These are phyloP conservation scores for Pythium angustatum DNA, from an alignment of 352 stramenopile species.

Conservation along the genomic window DNA sequence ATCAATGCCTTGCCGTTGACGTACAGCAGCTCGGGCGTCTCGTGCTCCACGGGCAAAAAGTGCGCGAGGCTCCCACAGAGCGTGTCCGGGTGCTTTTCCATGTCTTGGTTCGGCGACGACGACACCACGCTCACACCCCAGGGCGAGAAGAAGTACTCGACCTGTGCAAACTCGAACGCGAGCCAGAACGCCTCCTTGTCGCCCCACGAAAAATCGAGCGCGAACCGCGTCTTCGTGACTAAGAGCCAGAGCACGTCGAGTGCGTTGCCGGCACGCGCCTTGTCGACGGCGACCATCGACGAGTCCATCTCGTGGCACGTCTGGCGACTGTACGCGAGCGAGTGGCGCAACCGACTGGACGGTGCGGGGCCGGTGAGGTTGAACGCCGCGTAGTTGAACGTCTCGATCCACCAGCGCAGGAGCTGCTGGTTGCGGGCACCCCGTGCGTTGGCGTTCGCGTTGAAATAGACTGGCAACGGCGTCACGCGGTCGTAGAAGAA, in stretches of 20 bases:
- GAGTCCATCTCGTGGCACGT: neutral
- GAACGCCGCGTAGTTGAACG: neutral
- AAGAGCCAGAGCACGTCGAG: too few relatives aligned
- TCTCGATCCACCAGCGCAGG: neutral
- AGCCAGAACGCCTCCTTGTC: too few relatives aligned
- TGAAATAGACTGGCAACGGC: neutral
- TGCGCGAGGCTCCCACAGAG: constrained; percentile 69
- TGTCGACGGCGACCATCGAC: too few relatives aligned
- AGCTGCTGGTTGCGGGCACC: neutral
- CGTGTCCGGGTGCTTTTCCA: constrained; percentile 49
- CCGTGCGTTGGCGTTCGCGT: neutral
- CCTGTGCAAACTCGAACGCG: too few relatives aligned
- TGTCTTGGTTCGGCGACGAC: constrained; percentile 46
- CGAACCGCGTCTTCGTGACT: too few relatives aligned
- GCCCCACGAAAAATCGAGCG: too few relatives aligned
- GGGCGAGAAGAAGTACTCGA: constrained; percentile 62
- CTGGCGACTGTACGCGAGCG: neutral
- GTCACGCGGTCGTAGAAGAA: neutral
- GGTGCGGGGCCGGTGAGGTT: neutral
- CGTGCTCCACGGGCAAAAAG: constrained; percentile 38
- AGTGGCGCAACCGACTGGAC: neutral
- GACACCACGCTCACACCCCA: constrained; percentile 57
- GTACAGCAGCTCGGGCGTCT: constrained; percentile 44
- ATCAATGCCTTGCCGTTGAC: constrained; percentile 57
- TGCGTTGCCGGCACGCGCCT: too few relatives aligned